Evolutionary conservation across 2,329 filamentous ascomycete species (phyloP), one percentile per base, ranked within the genome.

Genomic region (Karstenula rhodostoma): DNA sequence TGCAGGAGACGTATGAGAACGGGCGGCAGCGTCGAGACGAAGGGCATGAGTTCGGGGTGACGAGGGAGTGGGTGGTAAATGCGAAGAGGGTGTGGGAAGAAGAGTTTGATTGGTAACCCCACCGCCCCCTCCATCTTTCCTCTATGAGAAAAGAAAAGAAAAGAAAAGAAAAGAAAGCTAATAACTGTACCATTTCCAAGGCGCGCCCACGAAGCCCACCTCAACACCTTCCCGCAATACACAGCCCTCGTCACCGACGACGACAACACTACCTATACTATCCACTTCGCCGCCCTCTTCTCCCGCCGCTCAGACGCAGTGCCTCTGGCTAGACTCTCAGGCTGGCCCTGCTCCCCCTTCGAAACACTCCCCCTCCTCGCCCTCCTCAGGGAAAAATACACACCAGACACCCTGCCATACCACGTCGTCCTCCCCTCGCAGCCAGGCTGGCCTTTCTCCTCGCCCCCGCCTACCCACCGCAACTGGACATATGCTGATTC

Each of bases 241-340:
- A 83, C 73, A 1, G 72, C 77, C 0, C 62, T 73, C 0, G 75
- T 86, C 53, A 74, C 77, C 12, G 80, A 83, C 25, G 71, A 73
- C 5, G 73, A 79, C 7, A 74, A 75, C 19, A 62, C 64, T 12
- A 67, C 64, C 0, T 77, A 82, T 57, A 69, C 78, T 4, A 75
- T 87, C 43, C 85, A 87, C 66, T 88, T 88, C 66, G 70, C 79
- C 1, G 85, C 80, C 0, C 74, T 88, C 0, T 88, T 87, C 61
- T 87, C 85, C 0, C 64, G 78, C 42, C 82, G 80, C 19, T 44
- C 72, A 1, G 78, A 83, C 61, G 86, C 86, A 0, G 77, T 83
- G 1, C 85, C 86, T 0, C 64, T 87, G 10, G 64, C 81, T 2
- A 76, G 86, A 12, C 68, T 84, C n/a, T 85, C 87, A 62, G 86